These are phyloP conservation scores for Exophiala lecanii-corni DNA, from an alignment of 2,329 filamentous ascomycete genomes.

Conservation along the genomic window DNA sequence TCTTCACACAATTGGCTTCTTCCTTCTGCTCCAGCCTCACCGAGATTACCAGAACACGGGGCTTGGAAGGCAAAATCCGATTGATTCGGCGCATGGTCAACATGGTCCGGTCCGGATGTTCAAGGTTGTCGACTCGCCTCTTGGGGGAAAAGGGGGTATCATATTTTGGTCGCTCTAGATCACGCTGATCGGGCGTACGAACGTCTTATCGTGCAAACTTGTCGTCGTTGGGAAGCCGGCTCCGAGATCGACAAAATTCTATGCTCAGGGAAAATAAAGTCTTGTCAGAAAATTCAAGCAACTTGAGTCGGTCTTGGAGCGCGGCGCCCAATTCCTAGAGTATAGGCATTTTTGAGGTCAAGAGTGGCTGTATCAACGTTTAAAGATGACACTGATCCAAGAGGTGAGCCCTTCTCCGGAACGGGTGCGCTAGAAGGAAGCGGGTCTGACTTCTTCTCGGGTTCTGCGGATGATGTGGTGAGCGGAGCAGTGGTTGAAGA, in stretches of 20 bases:
- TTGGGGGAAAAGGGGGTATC: background rate
- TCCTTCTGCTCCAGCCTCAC: too few species aligned
- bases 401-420: constrained; percentile 3
- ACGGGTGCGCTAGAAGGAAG: background rate
- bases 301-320: constrained; percentile 15
- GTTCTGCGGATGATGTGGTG: background rate
- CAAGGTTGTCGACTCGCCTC: too few species aligned
- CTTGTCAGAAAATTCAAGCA: constrained; percentile 6
- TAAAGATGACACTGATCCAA: constrained; percentile 18
- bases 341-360: constrained; percentile 21
- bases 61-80: background rate
- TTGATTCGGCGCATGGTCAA: background rate
- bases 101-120: background rate
- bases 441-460: background rate
- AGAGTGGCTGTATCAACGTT: constrained; percentile 23
- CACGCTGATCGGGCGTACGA: background rate
- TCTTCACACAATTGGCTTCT: too few species aligned
- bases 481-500: constrained; percentile 8
- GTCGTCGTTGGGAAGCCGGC: background rate
- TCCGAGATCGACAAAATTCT: background rate
- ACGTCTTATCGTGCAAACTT: background rate
- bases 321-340: constrained; percentile 19
- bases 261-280: background rate
- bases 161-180: background rate
- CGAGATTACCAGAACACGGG: too few species aligned